A percentile compares a stretch with the other conserved stretches of the same genome.
Conservation (phyloP, 2,329 filamentous ascomycete genomes). For the Acrocalymma vagum region DNA sequence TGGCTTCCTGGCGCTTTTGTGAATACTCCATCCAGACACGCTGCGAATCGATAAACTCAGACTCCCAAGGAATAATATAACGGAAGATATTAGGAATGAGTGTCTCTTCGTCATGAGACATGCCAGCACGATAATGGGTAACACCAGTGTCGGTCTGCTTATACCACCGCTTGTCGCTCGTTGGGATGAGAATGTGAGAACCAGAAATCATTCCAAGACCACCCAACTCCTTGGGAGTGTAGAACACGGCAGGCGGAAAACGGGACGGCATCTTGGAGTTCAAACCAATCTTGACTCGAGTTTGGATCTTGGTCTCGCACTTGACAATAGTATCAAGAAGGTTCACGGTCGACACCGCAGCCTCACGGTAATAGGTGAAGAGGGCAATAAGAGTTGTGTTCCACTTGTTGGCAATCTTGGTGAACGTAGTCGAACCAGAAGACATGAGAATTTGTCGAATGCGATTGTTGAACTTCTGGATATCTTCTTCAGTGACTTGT, state of each 20-base stretch:
- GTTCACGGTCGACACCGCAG: conserved; percentile 92
- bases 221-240: conserved; percentile 96
- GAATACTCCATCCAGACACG: conserved; percentile 99
- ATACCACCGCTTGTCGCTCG: conserved; percentile 97
- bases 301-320: conserved; percentile 99
- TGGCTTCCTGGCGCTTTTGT: conserved; percentile 95
- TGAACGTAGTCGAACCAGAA: conserved; percentile 98
- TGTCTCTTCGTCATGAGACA: conserved; percentile 98
- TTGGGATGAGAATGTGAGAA: conserved; percentile 95
- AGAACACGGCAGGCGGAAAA: conserved; percentile 98
- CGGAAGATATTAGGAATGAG: conserved; percentile 99
- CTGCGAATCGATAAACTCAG: conserved; percentile 98
- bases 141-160: conserved; percentile 98
- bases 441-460: conserved; percentile 99
- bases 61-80: conserved; percentile 99
- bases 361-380: conserved; percentile 98
- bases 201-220: conserved; percentile 99
- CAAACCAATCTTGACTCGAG: conserved; percentile 95
- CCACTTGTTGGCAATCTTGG: conserved; percentile 99
- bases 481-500: conserved; percentile 96
- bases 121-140: conserved; percentile 95
- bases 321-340: conserved; percentile 98
- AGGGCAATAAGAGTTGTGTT: conserved; percentile 96
- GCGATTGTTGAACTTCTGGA: conserved; percentile 98
- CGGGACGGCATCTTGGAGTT: conserved; percentile 99